Evolutionary conservation across 345 rosid genomes (phyloP), one percentile per base, ranked within the genome.

Genomic region (Gossypium bickii): DNA sequence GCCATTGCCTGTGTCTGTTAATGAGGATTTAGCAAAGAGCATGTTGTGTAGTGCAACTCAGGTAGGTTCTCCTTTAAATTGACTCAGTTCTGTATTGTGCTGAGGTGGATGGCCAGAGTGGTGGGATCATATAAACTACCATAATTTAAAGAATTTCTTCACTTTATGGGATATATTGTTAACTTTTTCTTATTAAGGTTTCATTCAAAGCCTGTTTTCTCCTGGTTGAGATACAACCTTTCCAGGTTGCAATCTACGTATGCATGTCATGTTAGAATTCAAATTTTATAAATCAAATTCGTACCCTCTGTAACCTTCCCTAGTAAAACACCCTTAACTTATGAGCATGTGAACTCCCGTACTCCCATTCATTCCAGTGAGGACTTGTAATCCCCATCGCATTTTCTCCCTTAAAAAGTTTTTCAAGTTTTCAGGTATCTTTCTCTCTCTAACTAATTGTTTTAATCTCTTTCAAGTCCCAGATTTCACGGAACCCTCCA

Each of bases 21-120:
- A 84, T 38, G 93, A 87, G 75, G 87, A 91, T 82, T 91, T 94
- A 72, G 89, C 89, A 18, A 86, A 72, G 80, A 83, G 84, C 80
- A 60, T 91, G 73, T 77, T 89, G 73, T 89, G 86, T 56, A 79
- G 69, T 74, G 74, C 85, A 62, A 78, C 82, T 76, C 85, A 84
- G 90, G 92, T 90, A 83, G 82, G 52, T 7, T 52, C 17, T 53
- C 48, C 45, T 62, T 73, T 43, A 15, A 44, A 41, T 62, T 29
- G 4, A 48, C 29, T 65, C 29, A 57, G 10, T 52, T 56, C 25
- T 20, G 9, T 59, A 51, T 34, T 65, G 45, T 49, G 18, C 18
- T 47, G 56, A 27, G 20, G 12, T 47, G 71, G 55, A 67, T 67
- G 41, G 71, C 29, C n/a, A 12, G 34, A 22, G 29, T 47, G 71